Evolutionary conservation across 441 rosid species (phyloP).

Genomic region (Croton laevigatus): DNA sequence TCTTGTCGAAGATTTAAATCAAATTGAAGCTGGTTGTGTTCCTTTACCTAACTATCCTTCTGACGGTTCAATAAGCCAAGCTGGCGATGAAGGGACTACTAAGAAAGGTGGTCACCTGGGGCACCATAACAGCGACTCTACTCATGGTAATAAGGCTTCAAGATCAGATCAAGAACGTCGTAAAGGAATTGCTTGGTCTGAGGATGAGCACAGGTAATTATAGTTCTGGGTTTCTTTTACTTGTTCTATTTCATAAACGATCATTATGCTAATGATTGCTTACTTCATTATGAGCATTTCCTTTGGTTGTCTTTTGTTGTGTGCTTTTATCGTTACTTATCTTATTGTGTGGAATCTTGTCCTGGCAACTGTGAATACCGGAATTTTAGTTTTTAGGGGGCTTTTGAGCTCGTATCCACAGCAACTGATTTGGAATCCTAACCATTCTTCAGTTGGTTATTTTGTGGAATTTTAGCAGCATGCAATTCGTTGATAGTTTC

Average conservation of each 20-base stretch:
- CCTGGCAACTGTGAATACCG: no score
- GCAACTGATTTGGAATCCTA: neutral
- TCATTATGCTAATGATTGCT: constrained; percentile 5
- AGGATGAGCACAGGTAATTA: constrained; percentile 96
- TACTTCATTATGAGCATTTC: neutral
- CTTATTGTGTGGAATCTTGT: constrained; percentile 8
- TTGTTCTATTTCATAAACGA: neutral
- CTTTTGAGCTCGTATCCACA: no score
- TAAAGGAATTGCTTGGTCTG: constrained; percentile 98
- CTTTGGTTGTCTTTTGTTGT: neutral
- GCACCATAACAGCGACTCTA: constrained; percentile 50
- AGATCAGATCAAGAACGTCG: constrained; percentile 95
- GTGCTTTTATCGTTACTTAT: constrained; percentile 8
- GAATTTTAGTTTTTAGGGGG: no score
- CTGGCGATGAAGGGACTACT: constrained; percentile 63
- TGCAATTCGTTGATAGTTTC: neutral
- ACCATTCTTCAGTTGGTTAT: neutral
- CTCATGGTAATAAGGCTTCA: constrained; percentile 73
- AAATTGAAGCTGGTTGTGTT: constrained; percentile 85
- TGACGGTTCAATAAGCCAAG: constrained; percentile 61
- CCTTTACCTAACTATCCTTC: constrained; percentile 72
- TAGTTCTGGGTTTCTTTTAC: constrained; percentile 9
- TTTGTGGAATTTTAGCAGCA: neutral
- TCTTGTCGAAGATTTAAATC: constrained; percentile 71
- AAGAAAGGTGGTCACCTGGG: constrained; percentile 66